Percentiles rank a stretch among this genome's conserved stretches.
These are phyloP conservation scores for Aspergillus pseudoterreus DNA, from an alignment of 2,329 filamentous ascomycete genomes.

Conservation along the genomic window DNA sequence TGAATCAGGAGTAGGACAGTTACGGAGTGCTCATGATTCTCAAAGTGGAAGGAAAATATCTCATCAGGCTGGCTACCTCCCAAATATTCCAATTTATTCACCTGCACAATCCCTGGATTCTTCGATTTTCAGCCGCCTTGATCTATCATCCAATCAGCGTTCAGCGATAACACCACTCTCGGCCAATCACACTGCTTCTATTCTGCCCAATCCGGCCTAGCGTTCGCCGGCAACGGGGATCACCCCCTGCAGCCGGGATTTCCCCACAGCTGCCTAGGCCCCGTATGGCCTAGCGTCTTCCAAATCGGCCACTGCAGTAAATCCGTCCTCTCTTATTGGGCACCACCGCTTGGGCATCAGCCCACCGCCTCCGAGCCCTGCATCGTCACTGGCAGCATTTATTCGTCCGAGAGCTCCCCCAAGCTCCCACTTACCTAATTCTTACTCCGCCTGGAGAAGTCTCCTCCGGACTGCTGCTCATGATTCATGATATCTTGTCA, in stretches of 20 bases:
- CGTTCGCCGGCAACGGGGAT: slow-evolving; percentile 24
- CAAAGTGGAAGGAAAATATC: too few relatives aligned
- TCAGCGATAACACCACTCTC: slow-evolving; percentile 18
- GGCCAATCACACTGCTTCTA: slow-evolving; percentile 19
- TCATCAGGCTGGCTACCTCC: too few relatives aligned
- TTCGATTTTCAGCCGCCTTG: too few relatives aligned
- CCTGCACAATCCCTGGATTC: too few relatives aligned
- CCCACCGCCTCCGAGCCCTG: background rate
- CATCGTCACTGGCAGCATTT: background rate
- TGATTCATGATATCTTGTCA: slow-evolving; percentile 3
- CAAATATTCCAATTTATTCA: too few relatives aligned
- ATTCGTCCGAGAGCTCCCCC: background rate
- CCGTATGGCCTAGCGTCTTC: background rate
- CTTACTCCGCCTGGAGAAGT: slow-evolving; percentile 1
- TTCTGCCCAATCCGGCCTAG: slow-evolving; percentile 16
- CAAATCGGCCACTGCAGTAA: slow-evolving; percentile 1
- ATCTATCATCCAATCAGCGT: slow-evolving; percentile 19
- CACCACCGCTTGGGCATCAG: background rate
- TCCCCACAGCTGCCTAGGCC: slow-evolving; percentile 15
- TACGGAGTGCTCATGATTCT: too few relatives aligned
- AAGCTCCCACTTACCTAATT: background rate
- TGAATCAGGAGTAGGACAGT: too few relatives aligned
- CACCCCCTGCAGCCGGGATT: slow-evolving; percentile 22
- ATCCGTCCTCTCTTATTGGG: background rate
- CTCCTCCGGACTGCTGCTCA: background rate